Percentiles rank a stretch among this genome's conserved stretches.
Evolutionary conservation across 2,329 filamentous ascomycete genomes (phyloP).

Genomic region (Stagonosporopsis chrysanthemi): DNA sequence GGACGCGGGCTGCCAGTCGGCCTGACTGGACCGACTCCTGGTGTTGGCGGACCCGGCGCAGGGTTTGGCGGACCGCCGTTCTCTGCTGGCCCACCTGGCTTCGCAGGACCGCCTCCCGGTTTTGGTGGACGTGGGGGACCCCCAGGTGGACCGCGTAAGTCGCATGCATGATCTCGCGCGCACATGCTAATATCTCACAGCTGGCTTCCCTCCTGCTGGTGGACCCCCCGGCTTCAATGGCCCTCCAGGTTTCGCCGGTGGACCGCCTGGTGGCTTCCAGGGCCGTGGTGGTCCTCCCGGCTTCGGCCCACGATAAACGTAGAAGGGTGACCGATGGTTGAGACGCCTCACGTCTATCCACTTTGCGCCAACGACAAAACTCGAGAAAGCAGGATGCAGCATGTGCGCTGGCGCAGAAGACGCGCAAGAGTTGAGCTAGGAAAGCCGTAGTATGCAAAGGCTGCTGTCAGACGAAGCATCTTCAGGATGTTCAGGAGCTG

Average conservation of each 20-base stretch:
- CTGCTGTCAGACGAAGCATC: not conserved
- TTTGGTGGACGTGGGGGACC: constrained; percentile 52
- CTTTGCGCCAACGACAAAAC: constrained; percentile 1
- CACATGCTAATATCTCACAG: constrained; percentile 34
- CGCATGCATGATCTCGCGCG: not conserved
- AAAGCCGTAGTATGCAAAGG: not conserved
- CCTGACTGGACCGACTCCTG: constrained; percentile 86
- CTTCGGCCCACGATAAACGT: constrained; percentile 35
- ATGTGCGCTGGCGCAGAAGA: constrained; percentile 6
- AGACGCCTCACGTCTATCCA: constrained; percentile 2
- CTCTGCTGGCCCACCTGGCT: constrained; percentile 48
- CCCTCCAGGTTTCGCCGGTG: constrained; percentile 59
- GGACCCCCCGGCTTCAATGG: constrained; percentile 57
- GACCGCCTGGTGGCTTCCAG: constrained; percentile 29
- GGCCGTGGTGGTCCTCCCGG: constrained; percentile 41
- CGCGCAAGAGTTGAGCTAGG: not conserved
- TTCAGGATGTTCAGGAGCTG: not conserved
- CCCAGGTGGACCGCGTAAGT: constrained; percentile 48
- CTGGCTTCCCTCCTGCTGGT: constrained; percentile 56
- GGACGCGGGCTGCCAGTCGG: constrained; percentile 85
- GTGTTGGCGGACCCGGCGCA: constrained; percentile 81
- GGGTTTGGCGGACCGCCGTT: constrained; percentile 57
- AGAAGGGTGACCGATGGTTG: not conserved
- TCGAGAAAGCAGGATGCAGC: not conserved
- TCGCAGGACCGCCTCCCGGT: constrained; percentile 47